phyloP scores from a whole-genome alignment of 2,329 filamentous ascomycete species.

The Stagonosporopsis chrysanthemi region DNA sequence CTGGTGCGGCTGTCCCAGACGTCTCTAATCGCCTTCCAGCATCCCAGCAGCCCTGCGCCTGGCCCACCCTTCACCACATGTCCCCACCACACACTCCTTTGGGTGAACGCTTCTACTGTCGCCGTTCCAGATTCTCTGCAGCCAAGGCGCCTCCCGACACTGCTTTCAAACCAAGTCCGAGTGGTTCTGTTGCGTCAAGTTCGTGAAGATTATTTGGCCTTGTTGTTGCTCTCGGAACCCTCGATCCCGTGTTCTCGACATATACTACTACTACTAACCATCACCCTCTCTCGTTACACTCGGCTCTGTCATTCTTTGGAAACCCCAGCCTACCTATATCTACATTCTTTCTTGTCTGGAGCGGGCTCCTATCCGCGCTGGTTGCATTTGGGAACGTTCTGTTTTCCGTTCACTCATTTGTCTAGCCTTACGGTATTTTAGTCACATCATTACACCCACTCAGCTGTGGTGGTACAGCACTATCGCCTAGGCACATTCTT shows the following conservation, averaged over 20 bases:
- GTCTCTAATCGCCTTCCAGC: conserved; percentile 38
- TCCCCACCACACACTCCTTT: conserved; percentile 44
- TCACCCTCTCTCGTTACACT: conserved; percentile 44
- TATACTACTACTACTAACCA: conserved; percentile 47
- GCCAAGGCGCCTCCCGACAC: conserved; percentile 51
- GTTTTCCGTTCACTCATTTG: conserved; percentile 52
- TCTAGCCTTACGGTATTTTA: conserved; percentile 33
- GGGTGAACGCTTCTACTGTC: conserved; percentile 50
- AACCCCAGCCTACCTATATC: conserved; percentile 40
- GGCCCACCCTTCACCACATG: conserved; percentile 42
- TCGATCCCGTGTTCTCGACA: conserved; percentile 42
- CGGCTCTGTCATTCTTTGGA: conserved; percentile 51
- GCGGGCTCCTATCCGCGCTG: conserved; percentile 52
- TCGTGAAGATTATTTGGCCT: conserved; percentile 43
- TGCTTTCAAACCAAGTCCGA: conserved; percentile 49
- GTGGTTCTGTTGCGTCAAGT: conserved; percentile 49
- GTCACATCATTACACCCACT: conserved; percentile 32
- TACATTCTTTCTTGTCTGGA: conserved; percentile 46
- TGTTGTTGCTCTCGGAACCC: conserved; percentile 42
- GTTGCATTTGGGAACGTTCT: conserved; percentile 45
- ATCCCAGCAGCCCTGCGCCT: conserved; percentile 46
- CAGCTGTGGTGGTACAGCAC: conserved; percentile 43
- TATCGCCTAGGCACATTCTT: conserved; percentile 49
- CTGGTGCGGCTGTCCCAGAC: conserved; percentile 35
- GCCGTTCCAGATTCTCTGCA: conserved; percentile 52